Evolutionary conservation across 208 protist genomes (phyloP), one percentile per base, ranked within the genome.

Genomic region (Crithidia expoeki): DNA sequence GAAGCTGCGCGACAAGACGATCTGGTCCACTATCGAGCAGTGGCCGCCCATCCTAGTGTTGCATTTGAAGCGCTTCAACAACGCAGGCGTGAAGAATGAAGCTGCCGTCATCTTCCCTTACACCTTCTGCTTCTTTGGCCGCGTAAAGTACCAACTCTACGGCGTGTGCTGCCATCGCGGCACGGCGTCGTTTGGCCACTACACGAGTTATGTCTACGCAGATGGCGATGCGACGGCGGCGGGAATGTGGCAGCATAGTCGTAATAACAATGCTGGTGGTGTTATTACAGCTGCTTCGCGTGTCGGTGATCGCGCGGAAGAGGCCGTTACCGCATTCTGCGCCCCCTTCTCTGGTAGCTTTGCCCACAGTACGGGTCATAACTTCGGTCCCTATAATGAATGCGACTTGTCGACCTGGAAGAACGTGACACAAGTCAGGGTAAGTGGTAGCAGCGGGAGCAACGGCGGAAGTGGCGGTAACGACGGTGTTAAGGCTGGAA

Each of bases 1-100:
- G 51, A 80, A 78, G 49, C 63, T 78, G 23, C 79, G 80, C 2
- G 79, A 90, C 68, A 84, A 80, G 32, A 74, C 52, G 1, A 88
- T 84, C 32, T 66, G 63, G 46, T 47, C 77, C 34, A 71, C 69
- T 21, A 84, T 96, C 17, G 58, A 67, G 42, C 59, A 72, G 25
- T 94, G 89, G 87, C 88, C 91, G 11, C 81, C 79, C 19, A 78
- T 86, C 28, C 68, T 96, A 11, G 87, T 92, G 27, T 59, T 96
- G 5, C 86, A 96, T 72, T 68, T 96, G 10, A 96, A 96, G 51
- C 86, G 91, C 30, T 96, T 96, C 71, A 74, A 82, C 71, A 66
- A 77, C 30, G 63, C 63, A 1, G 86, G 88, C 9, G 65, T 58
- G 17, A 96, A 96, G 76, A 85, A 90, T 50, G 66, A 58, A 28